Evolutionary conservation across 306 rosid genomes (phyloP).

Genomic region (Quercus bicolor): DNA sequence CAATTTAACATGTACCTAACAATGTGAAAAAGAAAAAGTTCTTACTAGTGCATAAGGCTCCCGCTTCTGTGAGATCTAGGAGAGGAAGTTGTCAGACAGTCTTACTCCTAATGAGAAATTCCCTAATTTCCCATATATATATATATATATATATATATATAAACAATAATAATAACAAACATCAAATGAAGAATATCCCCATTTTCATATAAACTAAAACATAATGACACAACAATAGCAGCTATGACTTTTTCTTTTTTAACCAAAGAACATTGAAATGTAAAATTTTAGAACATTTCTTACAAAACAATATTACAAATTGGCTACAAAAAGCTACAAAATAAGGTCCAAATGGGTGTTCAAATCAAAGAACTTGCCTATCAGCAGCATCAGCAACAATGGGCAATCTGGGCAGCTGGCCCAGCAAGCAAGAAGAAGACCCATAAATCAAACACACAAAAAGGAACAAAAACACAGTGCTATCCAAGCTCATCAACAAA

Average conservation of each 20-base stretch:
- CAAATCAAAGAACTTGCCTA: conserved; percentile 82
- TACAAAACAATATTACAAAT: conserved; percentile 7
- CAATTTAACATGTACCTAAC: too few species aligned
- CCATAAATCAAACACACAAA: conserved; percentile 85
- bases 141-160: neutral
- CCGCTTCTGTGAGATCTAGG: too few species aligned
- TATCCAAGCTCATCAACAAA: conserved; percentile 90
- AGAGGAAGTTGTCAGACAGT: too few species aligned
- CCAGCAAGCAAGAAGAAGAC: conserved; percentile 82
- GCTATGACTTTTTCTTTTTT: conserved; percentile 12
- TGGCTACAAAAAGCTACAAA: conserved; percentile 23
- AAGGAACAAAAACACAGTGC: conserved; percentile 79
- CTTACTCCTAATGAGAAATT: neutral
- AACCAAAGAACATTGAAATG: conserved; percentile 8
- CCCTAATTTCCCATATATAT: neutral
- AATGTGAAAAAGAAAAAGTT: too few species aligned
- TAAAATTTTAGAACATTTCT: conserved; percentile 4
- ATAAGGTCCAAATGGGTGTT: neutral
- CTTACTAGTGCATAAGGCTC: too few species aligned
- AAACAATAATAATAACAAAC: neutral
- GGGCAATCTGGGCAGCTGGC: conserved; percentile 82
- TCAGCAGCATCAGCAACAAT: conserved; percentile 98
- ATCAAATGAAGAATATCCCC: neutral
- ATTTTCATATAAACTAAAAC: neutral
- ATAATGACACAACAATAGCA: neutral